A percentile compares a stretch with the other conserved stretches of the same genome.
phyloP scores from a whole-genome alignment of 768 basidiomycete genomes.

The Mycena kentingensis region DNA sequence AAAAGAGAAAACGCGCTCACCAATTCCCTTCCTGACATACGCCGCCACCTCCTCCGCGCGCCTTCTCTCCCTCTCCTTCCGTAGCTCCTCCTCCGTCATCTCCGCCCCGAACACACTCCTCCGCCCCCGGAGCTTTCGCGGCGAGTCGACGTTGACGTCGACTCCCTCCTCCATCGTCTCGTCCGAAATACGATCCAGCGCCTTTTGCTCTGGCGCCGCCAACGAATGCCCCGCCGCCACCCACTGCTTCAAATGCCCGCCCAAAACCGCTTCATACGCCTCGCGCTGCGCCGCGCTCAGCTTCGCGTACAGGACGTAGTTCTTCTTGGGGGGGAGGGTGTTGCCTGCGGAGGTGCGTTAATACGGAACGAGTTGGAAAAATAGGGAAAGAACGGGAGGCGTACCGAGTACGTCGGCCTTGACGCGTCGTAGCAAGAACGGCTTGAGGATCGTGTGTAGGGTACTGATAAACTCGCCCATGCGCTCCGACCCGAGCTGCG shows the following conservation, averaged over 20 bases:
- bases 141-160: constrained; percentile 15
- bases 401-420: constrained; percentile 78
- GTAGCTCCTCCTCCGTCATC: constrained; percentile 25
- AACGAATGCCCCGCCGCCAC: constrained; percentile 37
- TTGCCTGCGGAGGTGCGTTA: constrained; percentile 36
- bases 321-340: constrained; percentile 86
- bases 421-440: constrained; percentile 89
- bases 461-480: constrained; percentile 71
- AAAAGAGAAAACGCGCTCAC: too few relatives aligned
- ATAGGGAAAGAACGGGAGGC: background rate
- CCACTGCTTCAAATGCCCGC: constrained; percentile 69
- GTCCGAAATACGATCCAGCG: constrained; percentile 1
- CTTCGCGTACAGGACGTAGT: constrained; percentile 92
- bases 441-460: constrained; percentile 89
- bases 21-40: constrained; percentile 57
- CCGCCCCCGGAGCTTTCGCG: constrained; percentile 35
- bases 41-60: constrained; percentile 51
- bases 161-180: background rate
- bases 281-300: constrained; percentile 81
- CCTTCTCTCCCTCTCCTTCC: constrained; percentile 34
- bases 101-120: constrained; percentile 19
- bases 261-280: constrained; percentile 78
- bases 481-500: constrained; percentile 56
- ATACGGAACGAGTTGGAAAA: background rate
- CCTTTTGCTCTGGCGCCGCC: constrained; percentile 31